Percentiles rank a stretch among this genome's conserved stretches.
These are phyloP conservation scores for Cytospora schulzeri DNA, from an alignment of 2,329 filamentous ascomycete genomes.

Conservation along the genomic window DNA sequence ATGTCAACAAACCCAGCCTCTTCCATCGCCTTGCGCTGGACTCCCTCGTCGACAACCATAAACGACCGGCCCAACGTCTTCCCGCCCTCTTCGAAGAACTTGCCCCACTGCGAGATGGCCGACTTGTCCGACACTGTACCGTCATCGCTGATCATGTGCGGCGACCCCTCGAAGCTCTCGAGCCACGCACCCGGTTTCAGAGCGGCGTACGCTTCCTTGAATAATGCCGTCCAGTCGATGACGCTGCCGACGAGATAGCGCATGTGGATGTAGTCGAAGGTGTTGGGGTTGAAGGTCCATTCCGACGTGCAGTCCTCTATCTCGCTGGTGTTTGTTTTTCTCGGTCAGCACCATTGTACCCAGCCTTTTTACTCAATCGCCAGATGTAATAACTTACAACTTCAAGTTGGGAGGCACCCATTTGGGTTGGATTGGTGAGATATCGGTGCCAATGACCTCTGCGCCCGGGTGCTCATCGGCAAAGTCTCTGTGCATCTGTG, in stretches of 20 bases:
- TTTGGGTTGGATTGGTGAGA: constrained; percentile 59
- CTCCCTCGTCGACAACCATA: constrained; percentile 54
- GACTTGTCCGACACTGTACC: constrained; percentile 27
- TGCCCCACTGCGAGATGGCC: constrained; percentile 32
- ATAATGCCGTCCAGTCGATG: constrained; percentile 52
- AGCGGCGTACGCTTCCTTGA: constrained; percentile 50
- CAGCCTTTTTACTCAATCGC: not conserved
- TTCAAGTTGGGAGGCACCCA: constrained; percentile 58
- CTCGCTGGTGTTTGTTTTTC: constrained; percentile 35
- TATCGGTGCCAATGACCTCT: constrained; percentile 54
- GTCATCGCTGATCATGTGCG: constrained; percentile 33
- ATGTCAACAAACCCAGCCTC: constrained; percentile 61
- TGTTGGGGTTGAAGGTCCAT: constrained; percentile 47
- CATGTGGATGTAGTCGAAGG: constrained; percentile 62
- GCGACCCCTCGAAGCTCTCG: constrained; percentile 31
- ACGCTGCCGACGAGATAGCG: constrained; percentile 56
- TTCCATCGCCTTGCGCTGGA: constrained; percentile 54
- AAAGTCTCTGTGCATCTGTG: constrained; percentile 45
- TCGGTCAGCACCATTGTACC: not conserved
- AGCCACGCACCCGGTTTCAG: constrained; percentile 53
- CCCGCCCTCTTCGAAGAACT: constrained; percentile 44
- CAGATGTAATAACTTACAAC: constrained; percentile 37
- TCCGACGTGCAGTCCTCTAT: constrained; percentile 62
- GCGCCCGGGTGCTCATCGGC: constrained; percentile 46
- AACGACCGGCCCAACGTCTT: constrained; percentile 46